Evolutionary conservation across 2,329 filamentous ascomycete species (phyloP).

Genomic region (Stagonosporopsis vannaccii): DNA sequence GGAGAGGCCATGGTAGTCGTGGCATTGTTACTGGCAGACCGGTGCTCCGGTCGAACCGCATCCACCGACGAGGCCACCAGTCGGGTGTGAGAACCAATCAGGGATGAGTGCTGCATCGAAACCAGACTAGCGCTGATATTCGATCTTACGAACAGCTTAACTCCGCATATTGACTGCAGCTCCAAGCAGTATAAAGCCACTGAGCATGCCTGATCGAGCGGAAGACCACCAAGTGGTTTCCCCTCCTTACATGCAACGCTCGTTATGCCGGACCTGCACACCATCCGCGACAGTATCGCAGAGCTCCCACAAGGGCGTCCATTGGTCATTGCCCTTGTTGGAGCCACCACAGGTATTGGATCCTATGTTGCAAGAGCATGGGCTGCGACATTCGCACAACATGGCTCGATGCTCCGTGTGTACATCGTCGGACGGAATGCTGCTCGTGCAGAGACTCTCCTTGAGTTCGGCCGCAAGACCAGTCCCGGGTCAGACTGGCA

Average conservation of each 20-base stretch:
- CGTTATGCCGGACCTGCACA: slow-evolving; percentile 26
- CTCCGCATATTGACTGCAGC: neutral
- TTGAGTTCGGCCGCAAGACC: slow-evolving; percentile 34
- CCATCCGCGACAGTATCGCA: slow-evolving; percentile 24
- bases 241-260: neutral
- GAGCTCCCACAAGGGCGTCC: slow-evolving; percentile 26
- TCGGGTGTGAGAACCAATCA: neutral
- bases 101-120: neutral
- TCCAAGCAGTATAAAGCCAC: neutral
- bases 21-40: neutral
- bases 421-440: slow-evolving; percentile 55
- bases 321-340: slow-evolving; percentile 30
- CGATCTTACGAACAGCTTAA: neutral
- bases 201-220: neutral
- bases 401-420: slow-evolving; percentile 42
- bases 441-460: slow-evolving; percentile 34
- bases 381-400: slow-evolving; percentile 23
- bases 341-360: slow-evolving; percentile 38
- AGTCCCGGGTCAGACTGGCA: slow-evolving; percentile 44
- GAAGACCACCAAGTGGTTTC: neutral
- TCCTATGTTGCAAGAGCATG: slow-evolving; percentile 31
- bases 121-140: neutral
- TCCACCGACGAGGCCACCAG: neutral
- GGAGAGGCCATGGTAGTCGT: too few species aligned
- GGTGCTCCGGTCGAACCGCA: neutral